Base-by-base conservation (phyloP, 257 asterid genomes). In the Solanum chilense region DNA sequence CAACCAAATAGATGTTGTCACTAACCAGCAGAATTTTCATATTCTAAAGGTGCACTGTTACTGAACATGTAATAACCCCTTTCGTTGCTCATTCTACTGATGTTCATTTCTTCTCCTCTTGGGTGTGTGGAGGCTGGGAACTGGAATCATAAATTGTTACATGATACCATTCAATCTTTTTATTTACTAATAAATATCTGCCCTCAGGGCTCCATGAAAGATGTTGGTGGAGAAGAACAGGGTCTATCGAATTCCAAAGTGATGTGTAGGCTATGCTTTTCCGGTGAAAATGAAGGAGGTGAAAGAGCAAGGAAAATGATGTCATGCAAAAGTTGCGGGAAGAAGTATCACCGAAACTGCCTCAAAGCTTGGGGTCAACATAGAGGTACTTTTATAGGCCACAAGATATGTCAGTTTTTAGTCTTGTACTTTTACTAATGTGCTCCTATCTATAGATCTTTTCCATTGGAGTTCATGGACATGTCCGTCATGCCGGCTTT, bases 381-480 rank as follows among this genome's bases (percentile, higher is more conserved):
- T 89, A 92, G 99, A 95, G 99, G 99, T 96, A 88, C 60, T 31
- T 29, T 78, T 75, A 56, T 49, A 85, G 80, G 71, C 85, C 82
- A 70, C 82, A 12, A 42, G 35, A 86, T 33, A 47, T 37, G 49
- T 44, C 21, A 11, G 76, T 77, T 76, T 75, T 82, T 86, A 20
- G 81, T 80, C 44, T 83, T 89, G 49, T 82, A 60, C 76, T 31
- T 74, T 16, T 80, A 45, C 35, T 91, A 47, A 90, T 33, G 25
- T 85, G 89, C 87, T 58, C 82, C 89, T 89, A 25, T 78, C 77
- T 88, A 21, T 94, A 97, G 99, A 96, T 93, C 96, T 97, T 87
- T 96, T 97, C 90, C 99, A 96, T 90, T 97, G 99, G 99, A 96
- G 98, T 91, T 95, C 98, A 60, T 97, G 99, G 99, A 88, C 93